These are phyloP conservation scores for Ochetophila trinervis DNA, from an alignment of 306 rosid species.

Conservation along the genomic window DNA sequence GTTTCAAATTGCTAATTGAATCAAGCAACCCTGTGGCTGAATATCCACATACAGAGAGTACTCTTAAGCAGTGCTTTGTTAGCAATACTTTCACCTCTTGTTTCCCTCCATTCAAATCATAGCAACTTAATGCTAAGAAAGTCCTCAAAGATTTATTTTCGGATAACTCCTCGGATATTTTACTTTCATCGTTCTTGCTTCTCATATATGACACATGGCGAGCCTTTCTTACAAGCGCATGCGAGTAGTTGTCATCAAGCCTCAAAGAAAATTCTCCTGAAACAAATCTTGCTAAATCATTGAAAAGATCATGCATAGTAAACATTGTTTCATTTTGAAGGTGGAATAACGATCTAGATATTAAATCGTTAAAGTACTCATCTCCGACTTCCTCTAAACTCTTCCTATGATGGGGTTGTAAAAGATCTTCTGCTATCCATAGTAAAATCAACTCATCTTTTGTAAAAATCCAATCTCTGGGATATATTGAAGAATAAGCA, in stretches of 20 bases:
- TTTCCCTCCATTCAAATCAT: no score
- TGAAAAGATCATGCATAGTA: constrained; percentile 13
- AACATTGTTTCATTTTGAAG: no score
- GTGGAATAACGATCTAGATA: constrained; percentile 21
- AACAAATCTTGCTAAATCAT: constrained; percentile 5
- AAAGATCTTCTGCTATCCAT: constrained; percentile 40
- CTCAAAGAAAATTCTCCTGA: constrained; percentile 7
- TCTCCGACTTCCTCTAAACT: constrained; percentile 18
- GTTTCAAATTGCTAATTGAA: no score
- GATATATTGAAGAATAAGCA: constrained; percentile 25
- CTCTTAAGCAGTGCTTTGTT: no score
- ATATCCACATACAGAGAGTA: no score
- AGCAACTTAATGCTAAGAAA: background rate
- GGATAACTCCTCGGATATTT: background rate
- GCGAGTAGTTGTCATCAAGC: background rate
- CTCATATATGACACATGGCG: constrained; percentile 6
- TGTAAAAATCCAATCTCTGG: constrained; percentile 15
- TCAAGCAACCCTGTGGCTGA: no score
- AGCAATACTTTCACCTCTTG: no score
- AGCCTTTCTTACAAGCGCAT: background rate
- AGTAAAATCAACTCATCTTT: constrained; percentile 15
- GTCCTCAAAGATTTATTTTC: background rate
- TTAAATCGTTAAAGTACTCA: no score
- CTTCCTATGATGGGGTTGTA: background rate
- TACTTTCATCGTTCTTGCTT: background rate